Evolutionary conservation across 1,284 basidiomycete genomes (phyloP), one percentile per base, ranked within the genome.

Genomic region (Trametes versicolor): DNA sequence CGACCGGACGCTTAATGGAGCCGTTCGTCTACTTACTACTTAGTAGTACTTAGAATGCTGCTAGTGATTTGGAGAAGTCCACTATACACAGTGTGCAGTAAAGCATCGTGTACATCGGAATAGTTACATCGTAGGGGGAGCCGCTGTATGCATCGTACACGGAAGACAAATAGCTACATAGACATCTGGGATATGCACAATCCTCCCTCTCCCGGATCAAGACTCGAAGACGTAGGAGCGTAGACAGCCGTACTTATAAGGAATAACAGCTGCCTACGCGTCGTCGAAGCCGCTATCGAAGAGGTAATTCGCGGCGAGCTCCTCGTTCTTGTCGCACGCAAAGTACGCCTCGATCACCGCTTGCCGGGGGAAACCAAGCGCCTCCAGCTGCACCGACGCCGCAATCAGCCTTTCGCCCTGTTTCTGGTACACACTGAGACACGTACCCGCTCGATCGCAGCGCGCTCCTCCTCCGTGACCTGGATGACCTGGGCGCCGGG

Each of bases 321-420:
- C 95, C 79, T 98, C 96, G 75, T 98, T 95, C 85, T 94, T 96
- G 78, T 96, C 96, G 78, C 96, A 98, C 6, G 91, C 90, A 79
- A 96, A 87, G 80, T 94, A 98, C 0, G 96, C 96, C 77, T 97
- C 88, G 49, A 95, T 80, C 5, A 86, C 96, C 0, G 82, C 81
- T 58, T 95, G 85, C 51, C 94, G 85, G 25, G 92, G 79, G 78
- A 98, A 98, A 1, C 96, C 96, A 60, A 98, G 87, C 2, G 83
- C 90, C 78, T 95, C 87, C 66, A 98, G 82, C 92, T 96, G 13
- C 17, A 8, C 37, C 36, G 61, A 65, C 51, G 62, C 70, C 47
- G 62, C 59, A 70, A 68, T 57, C 36, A 48, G 32, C 51, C 27
- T 39, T 43, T 25, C 61, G 54, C 54, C 58, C 8, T 47, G 13